These are phyloP conservation scores for Trichoderma polysporum DNA, from an alignment of 2,329 filamentous ascomycete genomes.

Conservation along the genomic window DNA sequence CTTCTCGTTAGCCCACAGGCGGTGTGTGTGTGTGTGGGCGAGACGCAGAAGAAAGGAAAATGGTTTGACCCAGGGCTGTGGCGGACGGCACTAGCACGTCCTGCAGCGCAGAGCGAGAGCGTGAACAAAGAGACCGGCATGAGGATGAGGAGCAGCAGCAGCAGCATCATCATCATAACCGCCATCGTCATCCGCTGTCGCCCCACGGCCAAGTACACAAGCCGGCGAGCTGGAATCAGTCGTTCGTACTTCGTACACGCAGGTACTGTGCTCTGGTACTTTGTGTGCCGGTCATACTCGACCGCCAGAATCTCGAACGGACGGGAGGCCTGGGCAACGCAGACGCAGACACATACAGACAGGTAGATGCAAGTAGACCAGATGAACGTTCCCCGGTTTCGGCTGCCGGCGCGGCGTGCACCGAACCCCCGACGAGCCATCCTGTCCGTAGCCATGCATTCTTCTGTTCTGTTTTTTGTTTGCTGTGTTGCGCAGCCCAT, in stretches of 20 bases:
- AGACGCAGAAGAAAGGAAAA: background rate
- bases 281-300: background rate
- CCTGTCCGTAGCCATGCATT: background rate
- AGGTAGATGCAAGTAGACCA: constrained; percentile 1
- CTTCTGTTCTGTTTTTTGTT: background rate
- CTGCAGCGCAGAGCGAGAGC: background rate
- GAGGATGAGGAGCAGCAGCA: background rate
- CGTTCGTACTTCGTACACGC: background rate
- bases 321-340: background rate
- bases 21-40: constrained; percentile 32
- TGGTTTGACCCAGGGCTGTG: background rate
- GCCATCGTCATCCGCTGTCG: background rate
- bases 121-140: background rate
- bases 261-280: background rate
- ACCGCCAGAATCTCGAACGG: background rate
- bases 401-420: constrained; percentile 19
- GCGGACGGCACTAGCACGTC: background rate
- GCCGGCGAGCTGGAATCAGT: background rate
- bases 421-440: constrained; percentile 12
- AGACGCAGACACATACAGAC: background rate
- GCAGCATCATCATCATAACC: background rate
- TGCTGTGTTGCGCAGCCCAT: background rate
- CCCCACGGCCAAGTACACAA: background rate
- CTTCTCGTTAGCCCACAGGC: constrained; percentile 35
- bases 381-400: constrained; percentile 17